Percentiles rank a stretch among this genome's conserved stretches.
Conservation (phyloP, 1,284 basidiomycete genomes). For the Sporisorium reilianum region DNA sequence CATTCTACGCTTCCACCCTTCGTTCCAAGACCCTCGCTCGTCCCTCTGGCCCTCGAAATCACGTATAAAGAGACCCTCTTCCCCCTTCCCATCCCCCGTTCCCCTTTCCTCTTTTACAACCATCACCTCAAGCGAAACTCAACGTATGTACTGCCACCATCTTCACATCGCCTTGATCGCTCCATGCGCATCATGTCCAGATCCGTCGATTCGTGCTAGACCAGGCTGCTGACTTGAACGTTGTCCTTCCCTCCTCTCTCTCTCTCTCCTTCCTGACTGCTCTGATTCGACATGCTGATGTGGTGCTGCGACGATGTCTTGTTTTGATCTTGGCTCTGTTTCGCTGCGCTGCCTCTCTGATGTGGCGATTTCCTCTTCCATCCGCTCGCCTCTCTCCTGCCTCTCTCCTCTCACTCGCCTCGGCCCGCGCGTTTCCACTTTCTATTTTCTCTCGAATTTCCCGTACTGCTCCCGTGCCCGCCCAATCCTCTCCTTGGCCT, state of each 20-base stretch:
- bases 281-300: conserved; percentile 1
- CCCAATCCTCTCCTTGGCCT: neutral
- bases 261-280: conserved; percentile 5
- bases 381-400: conserved; percentile 9
- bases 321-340: conserved; percentile 9
- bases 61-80: conserved; percentile 41
- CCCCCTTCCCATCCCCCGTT: conserved; percentile 9
- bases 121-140: conserved; percentile 37
- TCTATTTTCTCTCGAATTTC: conserved; percentile 37
- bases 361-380: conserved; percentile 6
- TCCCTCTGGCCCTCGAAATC: conserved; percentile 16
- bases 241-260: neutral
- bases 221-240: conserved; percentile 20
- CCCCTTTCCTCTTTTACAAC: conserved; percentile 42
- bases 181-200: conserved; percentile 4
- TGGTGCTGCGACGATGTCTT: conserved; percentile 9
- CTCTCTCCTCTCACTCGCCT: conserved; percentile 16
- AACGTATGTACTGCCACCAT: conserved; percentile 41
- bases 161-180: conserved; percentile 2
- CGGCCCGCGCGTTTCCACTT: conserved; percentile 35
- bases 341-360: conserved; percentile 6
- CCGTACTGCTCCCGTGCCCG: conserved; percentile 43
- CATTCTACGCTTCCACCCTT: conserved; percentile 14
- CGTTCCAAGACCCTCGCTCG: conserved; percentile 13
- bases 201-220: neutral